Percentiles rank a stretch among this genome's conserved stretches.
Conservation (phyloP, 306 rosid genomes). For the Medicago arabica region DNA sequence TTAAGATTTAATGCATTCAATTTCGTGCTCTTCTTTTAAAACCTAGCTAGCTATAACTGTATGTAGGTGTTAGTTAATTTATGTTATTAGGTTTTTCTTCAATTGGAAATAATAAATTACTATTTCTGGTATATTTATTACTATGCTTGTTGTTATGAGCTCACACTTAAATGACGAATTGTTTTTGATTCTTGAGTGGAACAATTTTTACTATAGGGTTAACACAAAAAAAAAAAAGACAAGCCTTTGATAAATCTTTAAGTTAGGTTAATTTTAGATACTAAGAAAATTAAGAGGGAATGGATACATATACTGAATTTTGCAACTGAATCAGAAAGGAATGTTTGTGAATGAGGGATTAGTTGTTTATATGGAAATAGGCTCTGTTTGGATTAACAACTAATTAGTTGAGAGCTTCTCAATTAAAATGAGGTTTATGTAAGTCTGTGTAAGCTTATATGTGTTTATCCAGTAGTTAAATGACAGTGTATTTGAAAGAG, state of each 20-base stretch:
- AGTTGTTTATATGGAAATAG: slow-evolving; percentile 14
- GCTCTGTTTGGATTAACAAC: neutral
- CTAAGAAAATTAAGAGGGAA: neutral
- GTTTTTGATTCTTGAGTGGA: too few relatives aligned
- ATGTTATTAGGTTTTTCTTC: neutral
- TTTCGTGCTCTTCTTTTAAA: slow-evolving; percentile 18
- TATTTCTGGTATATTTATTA: slow-evolving; percentile 22
- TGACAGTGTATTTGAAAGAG: neutral
- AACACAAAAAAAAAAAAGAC: too few relatives aligned
- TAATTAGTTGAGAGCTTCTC: neutral
- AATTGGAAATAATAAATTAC: slow-evolving; percentile 21
- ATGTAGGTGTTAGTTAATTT: neutral
- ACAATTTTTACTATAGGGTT: too few relatives aligned
- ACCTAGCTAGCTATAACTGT: neutral
- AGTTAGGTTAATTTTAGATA: too few relatives aligned
- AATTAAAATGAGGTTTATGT: slow-evolving; percentile 4
- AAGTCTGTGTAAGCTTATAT: neutral
- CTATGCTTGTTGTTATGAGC: neutral
- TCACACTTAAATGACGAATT: too few relatives aligned
- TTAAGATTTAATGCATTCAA: slow-evolving; percentile 39
- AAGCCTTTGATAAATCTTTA: too few relatives aligned
- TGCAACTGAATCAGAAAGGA: slow-evolving; percentile 18
- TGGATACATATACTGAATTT: neutral
- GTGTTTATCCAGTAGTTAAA: neutral
- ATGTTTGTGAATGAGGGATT: slow-evolving; percentile 33